phyloP scores from a whole-genome alignment of 202 grass and related monocot genomes.

The Thinopyrum obtusiflorum region DNA sequence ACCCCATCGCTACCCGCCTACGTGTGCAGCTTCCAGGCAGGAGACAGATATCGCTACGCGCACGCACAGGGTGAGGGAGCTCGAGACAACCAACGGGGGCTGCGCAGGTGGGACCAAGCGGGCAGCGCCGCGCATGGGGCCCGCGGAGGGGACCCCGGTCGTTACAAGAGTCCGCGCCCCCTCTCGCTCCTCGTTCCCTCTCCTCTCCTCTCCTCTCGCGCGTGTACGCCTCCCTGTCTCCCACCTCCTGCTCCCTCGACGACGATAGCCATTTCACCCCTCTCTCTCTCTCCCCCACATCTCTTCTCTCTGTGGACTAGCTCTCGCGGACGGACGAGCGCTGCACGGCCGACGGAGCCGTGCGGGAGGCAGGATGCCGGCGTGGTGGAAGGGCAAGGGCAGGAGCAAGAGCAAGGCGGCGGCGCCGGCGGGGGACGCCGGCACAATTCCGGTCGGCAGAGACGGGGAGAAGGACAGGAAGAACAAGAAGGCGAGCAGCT shows the following conservation, averaged over 20 bases:
- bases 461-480: not conserved
- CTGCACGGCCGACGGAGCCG: not conserved
- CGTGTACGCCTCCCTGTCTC: slow-evolving; percentile 30
- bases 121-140: not conserved
- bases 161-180: slow-evolving; percentile 23
- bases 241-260: not conserved
- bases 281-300: not conserved
- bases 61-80: not conserved
- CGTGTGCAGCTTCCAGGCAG: slow-evolving; percentile 11
- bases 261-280: not conserved
- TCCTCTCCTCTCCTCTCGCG: not conserved
- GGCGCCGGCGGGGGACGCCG: not conserved
- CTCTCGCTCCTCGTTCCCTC: not conserved
- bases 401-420: slow-evolving; percentile 15
- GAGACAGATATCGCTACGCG: not conserved
- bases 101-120: not conserved
- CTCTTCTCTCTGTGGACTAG: not conserved
- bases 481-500: slow-evolving; percentile 50
- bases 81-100: not conserved
- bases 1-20: not conserved
- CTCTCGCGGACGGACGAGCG: not conserved
- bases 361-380: slow-evolving; percentile 44
- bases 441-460: not conserved
- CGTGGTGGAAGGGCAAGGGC: slow-evolving; percentile 62
- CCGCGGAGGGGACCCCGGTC: slow-evolving; percentile 40